Evolutionary conservation across 202 grass and related monocot genomes (phyloP).

Genomic region (Setaria italica): DNA sequence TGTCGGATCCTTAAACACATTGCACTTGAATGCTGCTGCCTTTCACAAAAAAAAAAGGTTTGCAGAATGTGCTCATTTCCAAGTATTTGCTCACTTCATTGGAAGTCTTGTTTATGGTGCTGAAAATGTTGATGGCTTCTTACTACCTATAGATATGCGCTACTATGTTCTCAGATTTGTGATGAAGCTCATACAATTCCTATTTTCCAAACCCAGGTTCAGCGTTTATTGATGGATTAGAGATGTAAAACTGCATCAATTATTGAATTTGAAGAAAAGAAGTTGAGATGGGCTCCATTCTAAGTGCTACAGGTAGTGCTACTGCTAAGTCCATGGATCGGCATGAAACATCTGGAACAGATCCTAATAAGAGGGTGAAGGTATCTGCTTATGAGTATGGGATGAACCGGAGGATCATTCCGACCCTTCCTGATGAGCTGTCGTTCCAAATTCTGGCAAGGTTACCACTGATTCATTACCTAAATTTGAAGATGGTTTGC

Average conservation of each 20-base stretch:
- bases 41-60: not conserved
- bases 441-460: conserved; percentile 86
- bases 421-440: conserved; percentile 76
- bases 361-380: conserved; percentile 59
- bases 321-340: conserved; percentile 28
- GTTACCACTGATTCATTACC: conserved; percentile 63
- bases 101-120: not conserved
- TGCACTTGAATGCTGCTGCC: not conserved
- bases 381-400: conserved; percentile 37
- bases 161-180: conserved; percentile 14
- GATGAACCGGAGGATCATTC: conserved; percentile 60
- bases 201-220: conserved; percentile 31
- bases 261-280: conserved; percentile 14
- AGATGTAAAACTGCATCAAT: not conserved
- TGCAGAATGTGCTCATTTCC: not conserved
- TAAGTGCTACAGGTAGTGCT: conserved; percentile 37
- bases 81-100: not conserved
- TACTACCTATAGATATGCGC: not conserved
- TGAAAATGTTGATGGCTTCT: not conserved
- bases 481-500: conserved; percentile 75
- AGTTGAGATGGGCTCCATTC: conserved; percentile 60
- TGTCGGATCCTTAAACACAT: not conserved
- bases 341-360: not conserved
- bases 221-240: not conserved
- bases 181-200: not conserved